A percentile compares a stretch with the other conserved stretches of the same genome.
Conservation (phyloP, 148 eudicot species). For the Camellia granthamiana region DNA sequence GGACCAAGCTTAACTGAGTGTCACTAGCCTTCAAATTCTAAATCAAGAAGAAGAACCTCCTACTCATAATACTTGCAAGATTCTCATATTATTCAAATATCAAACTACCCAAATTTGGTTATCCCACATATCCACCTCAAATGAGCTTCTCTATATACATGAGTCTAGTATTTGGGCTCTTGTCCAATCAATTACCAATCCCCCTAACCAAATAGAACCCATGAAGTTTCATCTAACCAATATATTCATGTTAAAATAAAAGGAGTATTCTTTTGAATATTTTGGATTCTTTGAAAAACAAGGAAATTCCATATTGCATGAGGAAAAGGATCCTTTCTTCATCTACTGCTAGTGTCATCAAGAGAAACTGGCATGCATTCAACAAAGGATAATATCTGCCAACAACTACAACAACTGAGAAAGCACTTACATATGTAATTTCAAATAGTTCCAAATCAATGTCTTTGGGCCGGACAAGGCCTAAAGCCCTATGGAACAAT, state of each 20-base stretch:
- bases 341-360: not conserved
- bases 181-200: not conserved
- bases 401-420: not conserved
- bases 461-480: conserved; percentile 76
- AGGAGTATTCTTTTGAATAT: not conserved
- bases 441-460: conserved; percentile 92
- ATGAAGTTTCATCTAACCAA: conserved; percentile 8
- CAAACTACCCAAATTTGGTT: not conserved
- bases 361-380: not conserved
- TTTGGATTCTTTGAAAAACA: not conserved
- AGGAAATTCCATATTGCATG: not conserved
- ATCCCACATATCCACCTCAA: not conserved
- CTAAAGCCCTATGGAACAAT: conserved; percentile 86
- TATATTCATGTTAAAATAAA: not conserved
- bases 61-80: too few relatives aligned
- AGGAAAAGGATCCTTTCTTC: not conserved
- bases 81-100: too few relatives aligned
- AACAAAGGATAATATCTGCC: not conserved
- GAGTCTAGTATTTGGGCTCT: not conserved
- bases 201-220: not conserved
- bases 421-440: conserved; percentile 79
- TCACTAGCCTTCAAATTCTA: too few relatives aligned
- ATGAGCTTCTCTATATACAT: not conserved
- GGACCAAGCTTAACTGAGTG: too few relatives aligned
- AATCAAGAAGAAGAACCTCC: too few relatives aligned